These are phyloP conservation scores for Claviceps sp. DNA, from an alignment of 2,329 filamentous ascomycete genomes.

Conservation along the genomic window DNA sequence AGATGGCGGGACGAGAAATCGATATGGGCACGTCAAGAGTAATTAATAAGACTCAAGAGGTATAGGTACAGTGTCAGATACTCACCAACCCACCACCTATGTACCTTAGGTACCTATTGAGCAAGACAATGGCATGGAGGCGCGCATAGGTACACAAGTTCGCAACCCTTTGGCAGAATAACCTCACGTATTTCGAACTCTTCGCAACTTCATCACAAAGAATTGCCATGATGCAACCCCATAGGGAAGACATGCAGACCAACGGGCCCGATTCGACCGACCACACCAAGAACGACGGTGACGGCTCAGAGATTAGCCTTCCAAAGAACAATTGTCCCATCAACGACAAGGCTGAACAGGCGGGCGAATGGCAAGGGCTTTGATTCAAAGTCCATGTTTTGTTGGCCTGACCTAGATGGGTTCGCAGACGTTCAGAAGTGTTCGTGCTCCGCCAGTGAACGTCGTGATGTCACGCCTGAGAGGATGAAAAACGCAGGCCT, in stretches of 20 bases:
- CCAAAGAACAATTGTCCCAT: not conserved
- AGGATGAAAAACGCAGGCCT: conserved; percentile 7
- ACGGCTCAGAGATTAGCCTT: conserved; percentile 1
- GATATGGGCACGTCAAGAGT: too few species aligned
- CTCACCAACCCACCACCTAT: too few species aligned
- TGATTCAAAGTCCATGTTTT: conserved; percentile 14
- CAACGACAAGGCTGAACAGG: conserved; percentile 8
- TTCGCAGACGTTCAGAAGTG: conserved; percentile 16
- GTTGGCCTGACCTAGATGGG: conserved; percentile 21
- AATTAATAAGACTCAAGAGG: too few species aligned
- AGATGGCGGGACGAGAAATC: too few species aligned
- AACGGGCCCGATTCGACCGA: not conserved
- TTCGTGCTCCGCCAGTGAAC: not conserved
- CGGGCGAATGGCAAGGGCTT: conserved; percentile 11
- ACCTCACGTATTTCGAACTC: too few species aligned
- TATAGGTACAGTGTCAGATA: too few species aligned
- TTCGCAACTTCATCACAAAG: not conserved
- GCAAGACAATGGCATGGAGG: too few species aligned
- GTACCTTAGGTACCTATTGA: too few species aligned
- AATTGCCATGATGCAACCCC: not conserved
- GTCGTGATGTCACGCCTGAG: conserved; percentile 5
- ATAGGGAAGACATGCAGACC: not conserved
- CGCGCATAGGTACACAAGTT: too few species aligned
- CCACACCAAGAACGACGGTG: conserved; percentile 1
- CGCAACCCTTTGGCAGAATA: too few species aligned